phyloP scores from a whole-genome alignment of 805 yeast species.

The Clavispora phyllophila region DNA sequence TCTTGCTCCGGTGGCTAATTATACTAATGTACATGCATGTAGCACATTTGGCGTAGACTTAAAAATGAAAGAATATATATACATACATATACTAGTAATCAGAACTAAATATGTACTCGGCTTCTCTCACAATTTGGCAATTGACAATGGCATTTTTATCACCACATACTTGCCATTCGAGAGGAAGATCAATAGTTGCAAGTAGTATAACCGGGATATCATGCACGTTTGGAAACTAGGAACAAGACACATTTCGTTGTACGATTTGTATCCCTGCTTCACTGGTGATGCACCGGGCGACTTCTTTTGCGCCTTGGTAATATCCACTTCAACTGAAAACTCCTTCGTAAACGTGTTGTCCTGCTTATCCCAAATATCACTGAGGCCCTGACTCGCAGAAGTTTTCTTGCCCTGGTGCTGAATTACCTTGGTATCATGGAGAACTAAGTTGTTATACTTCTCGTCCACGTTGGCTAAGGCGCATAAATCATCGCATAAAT shows the following conservation, averaged over 20 bases:
- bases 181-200: constrained; percentile 18
- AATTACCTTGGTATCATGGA: constrained; percentile 16
- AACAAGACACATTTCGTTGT: constrained; percentile 27
- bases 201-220: constrained; percentile 30
- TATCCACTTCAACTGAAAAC: constrained; percentile 22
- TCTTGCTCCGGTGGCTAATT: background rate
- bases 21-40: background rate
- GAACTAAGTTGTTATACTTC: constrained; percentile 23
- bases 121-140: constrained; percentile 15
- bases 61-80: background rate
- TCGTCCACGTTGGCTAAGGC: constrained; percentile 27
- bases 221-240: constrained; percentile 38
- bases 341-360: constrained; percentile 17
- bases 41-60: background rate
- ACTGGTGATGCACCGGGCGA: constrained; percentile 5
- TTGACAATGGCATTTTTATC: constrained; percentile 27
- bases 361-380: constrained; percentile 6
- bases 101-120: background rate
- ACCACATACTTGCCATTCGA: constrained; percentile 18
- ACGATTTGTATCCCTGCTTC: constrained; percentile 10
- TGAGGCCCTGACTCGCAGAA: constrained; percentile 1
- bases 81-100: background rate
- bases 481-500: constrained; percentile 24
- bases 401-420: constrained; percentile 18
- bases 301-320: constrained; percentile 20